Base-by-base conservation (phyloP, 192 early-diverging fungal genomes). In the Dimargaris cristalligena region DNA sequence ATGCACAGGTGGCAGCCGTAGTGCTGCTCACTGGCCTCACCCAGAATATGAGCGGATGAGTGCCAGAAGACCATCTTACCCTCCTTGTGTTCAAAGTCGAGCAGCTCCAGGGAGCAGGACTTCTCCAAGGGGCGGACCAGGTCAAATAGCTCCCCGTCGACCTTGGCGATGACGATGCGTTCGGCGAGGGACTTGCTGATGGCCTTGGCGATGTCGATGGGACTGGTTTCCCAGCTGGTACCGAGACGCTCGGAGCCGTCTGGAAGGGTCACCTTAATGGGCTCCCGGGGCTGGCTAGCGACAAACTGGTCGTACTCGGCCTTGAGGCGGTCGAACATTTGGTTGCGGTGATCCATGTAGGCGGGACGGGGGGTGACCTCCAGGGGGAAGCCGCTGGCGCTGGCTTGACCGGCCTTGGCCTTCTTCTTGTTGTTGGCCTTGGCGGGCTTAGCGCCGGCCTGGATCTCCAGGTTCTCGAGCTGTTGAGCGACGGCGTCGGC, bases 21-120 rank as follows among this genome's bases (percentile, higher is more conserved):
- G 76, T 97, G 90, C 69, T 83, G 80, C 77, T 99, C 95, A 65
- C 91, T 91, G 35, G 92, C 90, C 73, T 97, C 92, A 56, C 95
- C 95, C 59, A 99, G 70, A 67, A 97, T 85, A 72, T 97, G 94
- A 11, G 95, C 95, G 60, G 86, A 88, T 28, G 94, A 97, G 75
- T 97, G 95, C 95, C 95, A 99, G 74, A 89, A 99, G 28, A 99
- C 95, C 73, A 73, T 78, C 72, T 88, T 89, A 57, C 85, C 95
- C 64, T 97, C 94, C 33, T 83, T 78, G 46, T 87, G 69, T 59
- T 97, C 92, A 78, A 99, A 99, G 67, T 92, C 91, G 34, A 99
- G 72, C 34, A 99, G 77, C 71, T 97, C 87, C 52, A 97, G 73
- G 62, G 63, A 68, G 70, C 86, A 86, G 23, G 80, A 82, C 28